A percentile compares a stretch with the other conserved stretches of the same genome.
These are phyloP conservation scores for Flaveria linearis DNA, from an alignment of 129 eudicot genomes.

Conservation along the genomic window DNA sequence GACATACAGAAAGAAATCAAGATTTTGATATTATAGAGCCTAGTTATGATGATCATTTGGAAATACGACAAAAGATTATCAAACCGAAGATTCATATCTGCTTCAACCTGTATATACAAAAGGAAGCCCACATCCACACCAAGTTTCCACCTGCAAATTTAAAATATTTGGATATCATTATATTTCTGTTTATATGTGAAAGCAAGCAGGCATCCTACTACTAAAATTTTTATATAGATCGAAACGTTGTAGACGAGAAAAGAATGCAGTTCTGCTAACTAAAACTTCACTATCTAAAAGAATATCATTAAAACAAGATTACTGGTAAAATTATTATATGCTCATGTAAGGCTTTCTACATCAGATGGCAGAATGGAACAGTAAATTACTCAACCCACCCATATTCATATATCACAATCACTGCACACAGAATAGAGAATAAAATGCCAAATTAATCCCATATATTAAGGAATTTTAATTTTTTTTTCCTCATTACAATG, in stretches of 20 bases:
- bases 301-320: neutral
- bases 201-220: neutral
- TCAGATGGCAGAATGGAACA: neutral
- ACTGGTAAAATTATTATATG: neutral
- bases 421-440: constrained; percentile 4
- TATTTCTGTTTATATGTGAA: neutral
- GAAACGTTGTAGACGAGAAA: neutral
- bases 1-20: constrained; percentile 23
- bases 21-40: constrained; percentile 17
- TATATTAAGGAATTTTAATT: neutral
- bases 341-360: neutral
- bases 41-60: constrained; percentile 19
- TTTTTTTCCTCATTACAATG: too few relatives aligned
- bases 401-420: constrained; percentile 13
- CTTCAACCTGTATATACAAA: constrained; percentile 38
- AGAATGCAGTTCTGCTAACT: constrained; percentile 14
- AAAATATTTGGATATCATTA: constrained; percentile 17
- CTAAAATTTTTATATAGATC: neutral
- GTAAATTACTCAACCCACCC: constrained; percentile 2
- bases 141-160: constrained; percentile 30
- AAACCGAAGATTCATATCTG: constrained; percentile 27
- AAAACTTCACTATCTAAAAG: constrained; percentile 4
- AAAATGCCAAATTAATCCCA: constrained; percentile 5
- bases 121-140: constrained; percentile 27
- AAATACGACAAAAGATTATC: constrained; percentile 28